phyloP scores from a whole-genome alignment of 2,329 filamentous ascomycete genomes.

The Diaporthe sp. region DNA sequence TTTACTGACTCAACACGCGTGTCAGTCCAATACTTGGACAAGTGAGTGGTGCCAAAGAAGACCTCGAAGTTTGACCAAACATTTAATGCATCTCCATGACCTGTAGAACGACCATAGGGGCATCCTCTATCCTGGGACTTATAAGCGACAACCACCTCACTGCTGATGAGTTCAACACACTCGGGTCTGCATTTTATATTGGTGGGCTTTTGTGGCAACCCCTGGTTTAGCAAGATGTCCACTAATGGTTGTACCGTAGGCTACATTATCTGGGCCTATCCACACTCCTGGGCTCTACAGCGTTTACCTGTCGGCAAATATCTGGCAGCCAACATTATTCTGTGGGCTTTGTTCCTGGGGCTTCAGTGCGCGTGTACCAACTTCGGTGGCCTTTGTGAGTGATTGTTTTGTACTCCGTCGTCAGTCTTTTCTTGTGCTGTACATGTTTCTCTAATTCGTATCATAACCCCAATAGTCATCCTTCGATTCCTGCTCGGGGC shows the following conservation, averaged over 20 bases:
- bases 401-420: too few species aligned
- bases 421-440: fast-evolving
- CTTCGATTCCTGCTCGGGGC: background rate
- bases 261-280: background rate
- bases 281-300: background rate
- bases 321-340: conserved; percentile 5
- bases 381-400: conserved; percentile 22
- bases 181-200: conserved; percentile 11
- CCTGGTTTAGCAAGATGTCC: background rate
- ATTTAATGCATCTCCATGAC: background rate
- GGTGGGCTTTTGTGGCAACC: background rate
- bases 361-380: conserved; percentile 8
- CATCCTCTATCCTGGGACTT: conserved; percentile 4
- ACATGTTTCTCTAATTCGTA: background rate
- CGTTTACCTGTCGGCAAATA: conserved; percentile 9
- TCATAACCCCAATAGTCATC: background rate
- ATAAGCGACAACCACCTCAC: conserved; percentile 4
- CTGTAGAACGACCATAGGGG: conserved; percentile 12
- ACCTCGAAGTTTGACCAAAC: too few species aligned
- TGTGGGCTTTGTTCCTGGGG: conserved; percentile 5
- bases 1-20: background rate
- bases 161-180: conserved; percentile 4
- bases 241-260: background rate
- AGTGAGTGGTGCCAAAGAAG: background rate
- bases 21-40: conserved; percentile 8